Conservation (phyloP, 495 filamentous ascomycete species). For the Eremomyces bilateralis region DNA sequence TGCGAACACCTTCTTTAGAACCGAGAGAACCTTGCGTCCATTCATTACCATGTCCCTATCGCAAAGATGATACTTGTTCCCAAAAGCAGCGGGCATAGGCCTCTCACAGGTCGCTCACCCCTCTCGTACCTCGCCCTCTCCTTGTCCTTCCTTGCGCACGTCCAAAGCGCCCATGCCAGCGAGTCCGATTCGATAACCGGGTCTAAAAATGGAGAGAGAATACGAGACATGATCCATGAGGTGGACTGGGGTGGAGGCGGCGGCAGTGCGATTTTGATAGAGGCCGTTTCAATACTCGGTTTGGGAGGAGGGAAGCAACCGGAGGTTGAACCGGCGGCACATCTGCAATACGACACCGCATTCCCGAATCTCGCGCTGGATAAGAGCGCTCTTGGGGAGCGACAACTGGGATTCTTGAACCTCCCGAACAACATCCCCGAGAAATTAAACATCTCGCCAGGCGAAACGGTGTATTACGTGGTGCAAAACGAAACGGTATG, state of each 20-base stretch:
- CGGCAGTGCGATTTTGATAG: not conserved
- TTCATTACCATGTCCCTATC: too few species aligned
- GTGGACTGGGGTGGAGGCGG: not conserved
- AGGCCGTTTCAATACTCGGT: not conserved
- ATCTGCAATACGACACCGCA: not conserved
- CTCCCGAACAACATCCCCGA: conserved; percentile 44
- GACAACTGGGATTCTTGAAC: not conserved
- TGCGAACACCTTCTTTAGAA: too few species aligned
- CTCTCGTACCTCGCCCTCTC: too few species aligned
- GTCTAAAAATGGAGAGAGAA: too few species aligned
- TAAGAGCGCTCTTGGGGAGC: not conserved
- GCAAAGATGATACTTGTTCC: too few species aligned
- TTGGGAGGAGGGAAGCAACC: not conserved
- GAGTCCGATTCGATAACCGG: too few species aligned
- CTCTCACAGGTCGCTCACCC: too few species aligned
- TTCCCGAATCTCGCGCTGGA: not conserved
- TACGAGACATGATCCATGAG: too few species aligned
- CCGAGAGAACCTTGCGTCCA: too few species aligned
- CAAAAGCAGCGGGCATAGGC: too few species aligned
- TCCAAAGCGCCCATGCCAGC: too few species aligned
- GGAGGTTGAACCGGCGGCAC: not conserved
- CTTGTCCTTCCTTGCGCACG: too few species aligned
- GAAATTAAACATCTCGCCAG: conserved; percentile 31
- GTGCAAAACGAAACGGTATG: not conserved
- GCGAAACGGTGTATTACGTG: conserved; percentile 33